phyloP scores from a whole-genome alignment of 1,139 yeast species.

The Hemisphaericaspora xylanilytica region DNA sequence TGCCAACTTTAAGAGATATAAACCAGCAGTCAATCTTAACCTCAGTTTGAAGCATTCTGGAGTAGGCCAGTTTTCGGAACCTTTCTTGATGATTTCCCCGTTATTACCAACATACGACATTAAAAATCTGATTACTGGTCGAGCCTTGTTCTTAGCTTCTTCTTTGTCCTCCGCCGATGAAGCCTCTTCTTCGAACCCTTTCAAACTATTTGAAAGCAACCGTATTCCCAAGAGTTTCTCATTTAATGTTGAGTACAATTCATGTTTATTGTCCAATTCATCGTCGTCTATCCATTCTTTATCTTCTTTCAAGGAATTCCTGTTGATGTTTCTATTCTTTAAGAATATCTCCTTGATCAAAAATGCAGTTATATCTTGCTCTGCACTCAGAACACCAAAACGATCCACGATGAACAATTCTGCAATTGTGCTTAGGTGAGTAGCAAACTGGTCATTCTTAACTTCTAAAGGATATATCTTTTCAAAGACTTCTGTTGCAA shows the following conservation, averaged over 20 bases:
- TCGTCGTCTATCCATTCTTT: conserved; percentile 52
- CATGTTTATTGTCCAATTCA: conserved; percentile 28
- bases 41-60: conserved; percentile 61
- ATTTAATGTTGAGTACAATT: conserved; percentile 28
- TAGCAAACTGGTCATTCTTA: conserved; percentile 38
- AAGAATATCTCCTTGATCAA: conserved; percentile 63
- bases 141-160: conserved; percentile 39
- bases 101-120: conserved; percentile 68
- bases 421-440: conserved; percentile 60
- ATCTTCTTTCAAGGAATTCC: conserved; percentile 23
- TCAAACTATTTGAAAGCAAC: conserved; percentile 62
- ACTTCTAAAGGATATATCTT: conserved; percentile 52
- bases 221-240: conserved; percentile 55
- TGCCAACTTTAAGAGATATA: conserved; percentile 63
- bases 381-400: conserved; percentile 48
- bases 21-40: conserved; percentile 68
- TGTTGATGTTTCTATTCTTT: conserved; percentile 34
- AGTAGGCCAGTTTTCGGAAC: conserved; percentile 52
- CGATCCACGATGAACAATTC: conserved; percentile 60
- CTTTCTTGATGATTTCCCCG: conserved; percentile 70
- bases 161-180: conserved; percentile 27
- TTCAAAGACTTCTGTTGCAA: conserved; percentile 37
- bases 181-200: conserved; percentile 37
- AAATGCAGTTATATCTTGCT: conserved; percentile 57
- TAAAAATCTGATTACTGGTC: conserved; percentile 66